Evolutionary conservation across 2,329 filamentous ascomycete species (phyloP), one percentile per base, ranked within the genome.

Genomic region (Fonsecaea pugnacius): DNA sequence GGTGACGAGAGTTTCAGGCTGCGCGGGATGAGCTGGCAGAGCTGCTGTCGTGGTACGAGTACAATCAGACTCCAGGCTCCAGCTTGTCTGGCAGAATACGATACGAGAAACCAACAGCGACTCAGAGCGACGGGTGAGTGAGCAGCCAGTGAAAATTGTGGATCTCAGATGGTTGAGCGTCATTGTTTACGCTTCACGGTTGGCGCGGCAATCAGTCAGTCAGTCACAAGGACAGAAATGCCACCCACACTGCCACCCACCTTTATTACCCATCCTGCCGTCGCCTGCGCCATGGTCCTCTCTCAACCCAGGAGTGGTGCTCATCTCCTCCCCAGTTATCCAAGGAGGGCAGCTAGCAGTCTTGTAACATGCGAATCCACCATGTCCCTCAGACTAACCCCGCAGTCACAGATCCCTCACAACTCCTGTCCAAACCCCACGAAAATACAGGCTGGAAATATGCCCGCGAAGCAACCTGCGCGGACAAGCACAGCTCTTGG

Each of bases 11-110:
- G 43, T 24, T 48, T 48, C 43, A 48, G 43, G 43, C 43, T 48
- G 43, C 18, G 43, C 21, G 43, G 18, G 43, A 48, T 48, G 43
- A 48, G 43, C 43, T 48, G 43, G 43, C 43, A 48, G 14, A 4
- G 16, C 27, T 30, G 43, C 24, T 48, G 43, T 27, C 43, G 43
- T 48, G 43, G 43, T 48, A 48, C 43, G 24, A 48, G 43, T 48
- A 24, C 43, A 48, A 48, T 48, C 43, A 48, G 43, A 48, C 43
- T 48, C 43, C 21, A 48, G 43, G 43, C 43, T 48, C 43, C 43
- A 48, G 43, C 43, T 48, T 18, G 21, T 21, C 27, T 30, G 27
- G 27, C 27, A 38, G 35, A 38, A 38, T 38, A 27, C 18, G 16
- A 48, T 24, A 24, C 18, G 43, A 48, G 43, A 24, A 48, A 21